phyloP scores from a whole-genome alignment of 495 filamentous ascomycete genomes.

The Tuber brumale region DNA sequence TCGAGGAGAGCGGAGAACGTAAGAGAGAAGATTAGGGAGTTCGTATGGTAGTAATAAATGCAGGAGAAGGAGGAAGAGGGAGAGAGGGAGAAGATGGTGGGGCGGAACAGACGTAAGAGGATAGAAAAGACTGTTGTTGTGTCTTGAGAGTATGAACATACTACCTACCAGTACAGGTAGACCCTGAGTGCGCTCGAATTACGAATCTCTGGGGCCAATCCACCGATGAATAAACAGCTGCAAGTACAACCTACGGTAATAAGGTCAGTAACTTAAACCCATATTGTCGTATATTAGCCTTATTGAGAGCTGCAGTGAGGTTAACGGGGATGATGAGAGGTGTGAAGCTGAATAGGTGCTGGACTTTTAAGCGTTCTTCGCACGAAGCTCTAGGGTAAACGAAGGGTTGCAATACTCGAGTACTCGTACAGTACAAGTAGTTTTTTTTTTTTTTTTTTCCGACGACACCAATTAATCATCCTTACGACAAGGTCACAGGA shows the following conservation, averaged over 20 bases:
- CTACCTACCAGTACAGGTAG: constrained; percentile 12
- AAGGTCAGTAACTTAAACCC: constrained; percentile 9
- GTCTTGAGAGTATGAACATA: constrained; percentile 20
- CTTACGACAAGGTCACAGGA: not conserved
- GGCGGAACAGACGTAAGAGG: constrained; percentile 23
- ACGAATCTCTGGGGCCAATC: constrained; percentile 34
- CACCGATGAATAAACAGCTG: constrained; percentile 36
- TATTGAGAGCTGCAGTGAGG: not conserved
- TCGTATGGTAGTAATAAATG: constrained; percentile 4
- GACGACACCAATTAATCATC: not conserved
- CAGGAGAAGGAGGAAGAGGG: constrained; percentile 7
- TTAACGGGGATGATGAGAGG: not conserved
- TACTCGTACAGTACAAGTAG: not conserved
- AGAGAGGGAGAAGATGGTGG: constrained; percentile 20
- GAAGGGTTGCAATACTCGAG: not conserved
- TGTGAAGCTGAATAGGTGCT: not conserved
- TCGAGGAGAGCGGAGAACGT: not conserved
- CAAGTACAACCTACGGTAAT: constrained; percentile 26
- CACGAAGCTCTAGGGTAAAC: not conserved
- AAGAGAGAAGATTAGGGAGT: constrained; percentile 4
- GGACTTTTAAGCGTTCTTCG: not conserved
- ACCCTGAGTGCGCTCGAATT: constrained; percentile 22
- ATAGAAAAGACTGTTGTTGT: constrained; percentile 32
- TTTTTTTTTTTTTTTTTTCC: not conserved
- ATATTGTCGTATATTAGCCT: not conserved